A percentile compares a stretch with the other conserved stretches of the same genome.
phyloP scores from a whole-genome alignment of 257 asterid genomes.

The Nemophila menziesii region DNA sequence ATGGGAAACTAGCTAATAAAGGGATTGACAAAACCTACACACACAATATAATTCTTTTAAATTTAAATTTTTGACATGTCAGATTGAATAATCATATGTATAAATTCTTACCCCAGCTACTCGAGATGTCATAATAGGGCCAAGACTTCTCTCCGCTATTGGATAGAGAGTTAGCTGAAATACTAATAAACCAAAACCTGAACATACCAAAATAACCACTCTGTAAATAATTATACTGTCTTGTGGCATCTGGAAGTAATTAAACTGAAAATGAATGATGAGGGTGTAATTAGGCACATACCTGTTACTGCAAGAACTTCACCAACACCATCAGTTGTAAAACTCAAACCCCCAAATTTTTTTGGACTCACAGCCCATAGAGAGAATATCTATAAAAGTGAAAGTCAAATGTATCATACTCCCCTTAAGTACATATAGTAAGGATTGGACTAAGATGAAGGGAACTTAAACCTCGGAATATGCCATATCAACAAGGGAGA shows the following conservation, averaged over 20 bases:
- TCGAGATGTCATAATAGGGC: background rate
- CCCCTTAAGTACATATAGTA: too few species aligned
- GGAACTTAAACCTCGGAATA: conserved; percentile 53
- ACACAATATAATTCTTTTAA: conserved; percentile 1
- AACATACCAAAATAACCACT: background rate
- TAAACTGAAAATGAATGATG: background rate
- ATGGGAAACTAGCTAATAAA: too few species aligned
- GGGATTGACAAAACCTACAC: conserved; percentile 65
- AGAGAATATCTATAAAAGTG: too few species aligned
- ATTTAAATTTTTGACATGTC: background rate
- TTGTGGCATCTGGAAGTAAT: background rate
- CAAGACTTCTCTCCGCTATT: background rate
- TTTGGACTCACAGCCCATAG: too few species aligned
- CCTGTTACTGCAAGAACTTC: conserved; percentile 76
- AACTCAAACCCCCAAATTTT: conserved; percentile 67
- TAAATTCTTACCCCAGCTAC: conserved; percentile 1
- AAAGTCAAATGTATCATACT: too few species aligned
- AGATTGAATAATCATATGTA: background rate
- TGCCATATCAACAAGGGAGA: conserved; percentile 83
- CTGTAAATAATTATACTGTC: background rate
- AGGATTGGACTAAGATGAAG: conserved; percentile 20
- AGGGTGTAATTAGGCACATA: conserved; percentile 7
- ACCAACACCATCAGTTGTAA: conserved; percentile 47
- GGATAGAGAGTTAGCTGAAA: conserved; percentile 1
- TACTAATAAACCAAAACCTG: too few species aligned